Percentiles rank a stretch among this genome's conserved stretches.
These are phyloP conservation scores for Schwanniomyces occidentalis DNA, from an alignment of 805 yeast genomes.

Conservation along the genomic window DNA sequence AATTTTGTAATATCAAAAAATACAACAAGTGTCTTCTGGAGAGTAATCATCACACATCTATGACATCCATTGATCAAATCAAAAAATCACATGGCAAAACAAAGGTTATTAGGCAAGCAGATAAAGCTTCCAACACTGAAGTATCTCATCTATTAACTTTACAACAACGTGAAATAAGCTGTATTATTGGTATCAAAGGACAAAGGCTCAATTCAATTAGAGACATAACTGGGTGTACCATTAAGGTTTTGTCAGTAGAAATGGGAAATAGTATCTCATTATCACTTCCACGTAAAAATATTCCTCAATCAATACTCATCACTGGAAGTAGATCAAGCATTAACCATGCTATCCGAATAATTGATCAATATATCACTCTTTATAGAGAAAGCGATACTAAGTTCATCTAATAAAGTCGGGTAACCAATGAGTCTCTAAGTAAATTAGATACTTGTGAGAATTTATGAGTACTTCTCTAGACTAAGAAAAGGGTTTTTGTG, in stretches of 20 bases:
- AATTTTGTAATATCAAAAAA: background rate
- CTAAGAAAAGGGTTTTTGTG: slow-evolving; percentile 1
- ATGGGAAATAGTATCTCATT: slow-evolving; percentile 1
- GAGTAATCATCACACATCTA: background rate
- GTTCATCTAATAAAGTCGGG: slow-evolving; percentile 6
- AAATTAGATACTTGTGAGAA: slow-evolving; percentile 7
- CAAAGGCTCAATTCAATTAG: slow-evolving; percentile 21
- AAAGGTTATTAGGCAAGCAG: background rate
- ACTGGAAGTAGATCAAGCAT: slow-evolving; percentile 16
- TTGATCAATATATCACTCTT: slow-evolving; percentile 5
- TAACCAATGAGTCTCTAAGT: slow-evolving; percentile 6
- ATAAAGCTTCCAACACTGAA: background rate
- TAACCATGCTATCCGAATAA: slow-evolving; percentile 13
- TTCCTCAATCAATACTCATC: slow-evolving; percentile 16
- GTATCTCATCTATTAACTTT: background rate
- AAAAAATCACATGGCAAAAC: background rate
- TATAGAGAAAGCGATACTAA: slow-evolving; percentile 6
- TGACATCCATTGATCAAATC: background rate
- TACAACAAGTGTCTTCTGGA: background rate
- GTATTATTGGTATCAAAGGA: slow-evolving; percentile 27
- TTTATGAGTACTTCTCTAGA: slow-evolving; percentile 5
- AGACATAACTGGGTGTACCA: slow-evolving; percentile 20
- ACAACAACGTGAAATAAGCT: slow-evolving; percentile 20
- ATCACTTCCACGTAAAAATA: slow-evolving; percentile 11
- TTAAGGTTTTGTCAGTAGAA: slow-evolving; percentile 19